Conservation (phyloP, 1,284 basidiomycete species). For the Malassezia cuniculi region DNA sequence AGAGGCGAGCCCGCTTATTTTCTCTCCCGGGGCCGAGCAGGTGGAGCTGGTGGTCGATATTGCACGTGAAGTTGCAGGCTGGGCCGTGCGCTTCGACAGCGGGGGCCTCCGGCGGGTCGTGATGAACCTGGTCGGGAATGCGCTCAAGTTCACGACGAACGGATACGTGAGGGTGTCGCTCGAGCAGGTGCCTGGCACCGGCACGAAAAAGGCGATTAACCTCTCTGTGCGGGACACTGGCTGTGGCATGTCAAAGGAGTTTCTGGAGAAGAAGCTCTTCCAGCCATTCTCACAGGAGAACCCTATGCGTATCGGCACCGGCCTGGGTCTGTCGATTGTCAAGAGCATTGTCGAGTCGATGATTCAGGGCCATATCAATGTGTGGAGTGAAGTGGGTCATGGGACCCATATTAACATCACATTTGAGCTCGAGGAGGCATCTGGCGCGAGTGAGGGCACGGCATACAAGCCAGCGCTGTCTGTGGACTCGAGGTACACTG, state of each 20-base stretch:
- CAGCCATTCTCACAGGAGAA: conserved; percentile 88
- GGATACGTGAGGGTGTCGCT: conserved; percentile 78
- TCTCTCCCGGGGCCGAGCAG: too few species aligned
- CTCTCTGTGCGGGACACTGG: conserved; percentile 67
- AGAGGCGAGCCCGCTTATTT: too few species aligned
- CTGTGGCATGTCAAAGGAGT: conserved; percentile 50
- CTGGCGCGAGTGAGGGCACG: conserved; percentile 23
- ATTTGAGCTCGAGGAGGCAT: conserved; percentile 59
- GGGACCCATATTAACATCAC: conserved; percentile 88
- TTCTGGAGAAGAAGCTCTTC: conserved; percentile 70
- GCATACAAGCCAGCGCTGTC: conserved; percentile 48
- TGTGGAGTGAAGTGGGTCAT: conserved; percentile 70
- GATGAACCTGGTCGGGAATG: conserved; percentile 89
- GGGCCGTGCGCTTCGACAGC: conserved; percentile 77
- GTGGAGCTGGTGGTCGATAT: conserved; percentile 84
- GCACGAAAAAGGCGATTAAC: conserved; percentile 34
- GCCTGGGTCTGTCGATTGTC: conserved; percentile 90
- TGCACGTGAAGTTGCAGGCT: conserved; percentile 61
- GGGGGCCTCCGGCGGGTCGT: conserved; percentile 79
- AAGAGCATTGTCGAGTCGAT: conserved; percentile 79
- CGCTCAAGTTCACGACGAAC: conserved; percentile 74
- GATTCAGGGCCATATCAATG: conserved; percentile 70
- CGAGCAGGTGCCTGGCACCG: conserved; percentile 56
- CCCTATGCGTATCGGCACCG: conserved; percentile 78
- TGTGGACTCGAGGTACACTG: conserved; percentile 48